Conservation (phyloP, 2,329 filamentous ascomycete species). For the Exophiala mesophila region DNA sequence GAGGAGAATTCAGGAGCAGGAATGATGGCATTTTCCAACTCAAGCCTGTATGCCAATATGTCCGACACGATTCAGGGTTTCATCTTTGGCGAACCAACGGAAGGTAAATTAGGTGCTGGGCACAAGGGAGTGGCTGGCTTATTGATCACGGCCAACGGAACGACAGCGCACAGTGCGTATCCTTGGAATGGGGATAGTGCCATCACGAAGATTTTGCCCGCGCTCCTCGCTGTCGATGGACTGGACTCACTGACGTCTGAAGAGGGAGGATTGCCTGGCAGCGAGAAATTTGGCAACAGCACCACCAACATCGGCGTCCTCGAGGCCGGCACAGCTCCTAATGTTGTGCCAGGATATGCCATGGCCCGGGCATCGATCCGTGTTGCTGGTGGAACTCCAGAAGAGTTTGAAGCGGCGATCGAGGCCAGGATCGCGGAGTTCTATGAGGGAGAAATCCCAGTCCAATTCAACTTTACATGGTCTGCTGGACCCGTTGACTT, state of each 20-base stretch:
- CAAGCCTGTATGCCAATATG: slow-evolving; percentile 41
- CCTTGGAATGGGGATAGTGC: slow-evolving; percentile 84
- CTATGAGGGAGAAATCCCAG: slow-evolving; percentile 47
- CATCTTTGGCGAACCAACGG: slow-evolving; percentile 91
- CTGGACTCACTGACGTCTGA: slow-evolving; percentile 46
- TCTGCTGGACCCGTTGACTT: slow-evolving; percentile 75
- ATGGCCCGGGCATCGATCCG: slow-evolving; percentile 64
- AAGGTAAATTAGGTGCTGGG: slow-evolving; percentile 77
- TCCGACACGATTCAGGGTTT: slow-evolving; percentile 57
- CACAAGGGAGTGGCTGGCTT: slow-evolving; percentile 82
- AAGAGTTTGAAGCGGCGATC: slow-evolving; percentile 51
- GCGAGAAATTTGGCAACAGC: slow-evolving; percentile 74
- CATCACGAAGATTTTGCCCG: slow-evolving; percentile 72
- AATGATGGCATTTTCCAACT: slow-evolving; percentile 57
- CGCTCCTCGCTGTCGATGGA: slow-evolving; percentile 60
- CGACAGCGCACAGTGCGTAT: slow-evolving; percentile 84
- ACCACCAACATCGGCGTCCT: slow-evolving; percentile 82
- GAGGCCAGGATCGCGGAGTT: slow-evolving; percentile 52
- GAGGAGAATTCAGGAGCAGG: slow-evolving; percentile 79
- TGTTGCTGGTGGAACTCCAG: slow-evolving; percentile 70
- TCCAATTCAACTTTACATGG: slow-evolving; percentile 56
- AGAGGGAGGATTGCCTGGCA: slow-evolving; percentile 62
- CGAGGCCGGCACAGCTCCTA: slow-evolving; percentile 74
- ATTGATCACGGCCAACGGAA: slow-evolving; percentile 63
- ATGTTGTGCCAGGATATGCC: slow-evolving; percentile 78